Evolutionary conservation across 768 basidiomycete genomes (phyloP).

Genomic region (Dendrothele bispora): DNA sequence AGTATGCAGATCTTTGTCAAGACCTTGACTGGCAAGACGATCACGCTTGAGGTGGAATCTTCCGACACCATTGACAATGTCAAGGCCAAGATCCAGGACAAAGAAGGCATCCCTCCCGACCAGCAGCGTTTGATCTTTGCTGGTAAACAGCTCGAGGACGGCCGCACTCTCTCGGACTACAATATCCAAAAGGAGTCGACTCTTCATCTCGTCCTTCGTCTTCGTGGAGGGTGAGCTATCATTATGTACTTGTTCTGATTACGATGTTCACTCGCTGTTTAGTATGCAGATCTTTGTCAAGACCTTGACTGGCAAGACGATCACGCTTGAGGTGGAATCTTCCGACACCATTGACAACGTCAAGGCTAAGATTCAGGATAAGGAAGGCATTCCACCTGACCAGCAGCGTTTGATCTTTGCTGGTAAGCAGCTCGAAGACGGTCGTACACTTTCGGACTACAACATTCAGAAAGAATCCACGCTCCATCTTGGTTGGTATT

Average conservation of each 20-base stretch:
- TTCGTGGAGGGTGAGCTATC: no score
- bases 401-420: no score
- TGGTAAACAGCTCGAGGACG: constrained; percentile 87
- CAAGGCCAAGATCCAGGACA: constrained; percentile 75
- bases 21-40: constrained; percentile 70
- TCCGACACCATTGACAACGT: no score
- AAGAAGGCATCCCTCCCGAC: constrained; percentile 55
- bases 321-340: constrained; percentile 70
- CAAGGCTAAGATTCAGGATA: no score
- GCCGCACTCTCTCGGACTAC: constrained; percentile 74
- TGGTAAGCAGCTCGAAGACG: constrained; percentile 87
- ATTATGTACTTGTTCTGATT: no score
- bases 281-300: constrained; percentile 68
- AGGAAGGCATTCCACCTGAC: no score
- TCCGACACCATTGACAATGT: constrained; percentile 76
- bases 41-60: constrained; percentile 73
- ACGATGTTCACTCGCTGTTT: no score
- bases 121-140: constrained; percentile 56
- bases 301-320: constrained; percentile 62
- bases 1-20: constrained; percentile 50
- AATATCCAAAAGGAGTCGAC: constrained; percentile 75
- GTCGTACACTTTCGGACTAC: constrained; percentile 74
- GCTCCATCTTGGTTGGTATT: constrained; percentile 45
- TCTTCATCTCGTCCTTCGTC: constrained; percentile 49
- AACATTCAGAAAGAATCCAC: constrained; percentile 75